These are phyloP conservation scores for Actinomortierella wolfii DNA, from an alignment of 371 early-diverging fungal species.

Conservation along the genomic window DNA sequence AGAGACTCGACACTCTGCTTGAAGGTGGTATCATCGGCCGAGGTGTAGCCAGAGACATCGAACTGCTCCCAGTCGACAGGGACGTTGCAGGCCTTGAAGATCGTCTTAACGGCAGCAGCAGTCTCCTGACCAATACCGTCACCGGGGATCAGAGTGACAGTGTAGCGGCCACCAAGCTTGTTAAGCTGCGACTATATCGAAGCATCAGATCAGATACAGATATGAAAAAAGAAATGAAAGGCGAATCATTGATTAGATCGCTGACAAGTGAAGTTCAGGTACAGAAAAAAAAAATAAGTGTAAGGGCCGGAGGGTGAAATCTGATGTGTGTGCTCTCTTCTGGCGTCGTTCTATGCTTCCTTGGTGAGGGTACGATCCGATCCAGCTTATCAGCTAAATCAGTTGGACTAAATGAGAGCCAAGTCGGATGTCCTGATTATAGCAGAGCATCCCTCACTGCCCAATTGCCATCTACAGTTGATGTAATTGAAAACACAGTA, in stretches of 20 bases:
- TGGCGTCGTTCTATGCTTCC: background rate
- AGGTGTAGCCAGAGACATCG: conserved; percentile 88
- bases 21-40: conserved; percentile 72
- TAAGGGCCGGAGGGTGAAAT: conserved; percentile 1
- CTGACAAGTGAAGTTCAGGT: background rate
- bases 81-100: conserved; percentile 90
- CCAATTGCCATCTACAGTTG: no score
- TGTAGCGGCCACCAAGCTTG: conserved; percentile 89
- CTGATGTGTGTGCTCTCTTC: background rate
- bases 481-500: no score
- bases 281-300: background rate
- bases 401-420: no score
- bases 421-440: no score
- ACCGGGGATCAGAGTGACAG: conserved; percentile 96
- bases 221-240: background rate
- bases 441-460: no score
- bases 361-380: no score
- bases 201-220: background rate
- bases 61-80: conserved; percentile 96
- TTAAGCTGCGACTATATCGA: conserved; percentile 35
- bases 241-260: background rate
- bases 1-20: conserved; percentile 89
- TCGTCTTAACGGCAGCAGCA: conserved; percentile 85
- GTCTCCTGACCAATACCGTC: conserved; percentile 97
- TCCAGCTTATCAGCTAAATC: no score